Evolutionary conservation across 2,329 filamentous ascomycete genomes (phyloP).

Genomic region (Hymenotorrendiella dingleyae): DNA sequence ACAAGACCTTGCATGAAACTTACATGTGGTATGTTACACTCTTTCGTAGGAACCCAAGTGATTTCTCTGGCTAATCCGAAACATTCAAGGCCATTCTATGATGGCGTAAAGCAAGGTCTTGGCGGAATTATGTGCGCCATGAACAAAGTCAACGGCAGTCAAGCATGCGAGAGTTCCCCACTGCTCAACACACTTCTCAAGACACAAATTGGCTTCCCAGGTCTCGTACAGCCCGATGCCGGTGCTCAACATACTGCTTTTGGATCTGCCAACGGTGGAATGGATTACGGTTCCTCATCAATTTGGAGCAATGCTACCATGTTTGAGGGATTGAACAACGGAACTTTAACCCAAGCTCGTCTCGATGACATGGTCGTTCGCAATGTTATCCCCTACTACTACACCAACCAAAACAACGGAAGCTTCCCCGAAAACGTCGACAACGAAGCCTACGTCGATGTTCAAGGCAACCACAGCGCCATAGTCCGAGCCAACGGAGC

Average conservation of each 20-base stretch:
- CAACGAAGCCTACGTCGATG: constrained; percentile 63
- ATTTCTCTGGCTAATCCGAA: neutral
- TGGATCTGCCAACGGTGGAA: constrained; percentile 26
- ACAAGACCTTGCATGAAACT: constrained; percentile 66
- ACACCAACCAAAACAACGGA: constrained; percentile 48
- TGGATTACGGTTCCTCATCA: constrained; percentile 15
- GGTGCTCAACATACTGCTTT: constrained; percentile 18
- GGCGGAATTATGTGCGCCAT: constrained; percentile 16
- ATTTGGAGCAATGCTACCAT: constrained; percentile 52
- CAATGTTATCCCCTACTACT: constrained; percentile 61
- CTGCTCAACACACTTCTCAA: constrained; percentile 24
- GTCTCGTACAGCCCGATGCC: constrained; percentile 21
- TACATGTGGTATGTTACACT: constrained; percentile 76
- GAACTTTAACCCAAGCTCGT: constrained; percentile 50
- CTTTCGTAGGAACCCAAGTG: constrained; percentile 47
- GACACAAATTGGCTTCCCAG: constrained; percentile 27
- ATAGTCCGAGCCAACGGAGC: constrained; percentile 50
- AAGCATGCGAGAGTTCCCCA: constrained; percentile 27
- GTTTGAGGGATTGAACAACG: constrained; percentile 65
- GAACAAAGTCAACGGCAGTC: constrained; percentile 29
- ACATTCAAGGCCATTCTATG: constrained; percentile 3
- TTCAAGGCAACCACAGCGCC: constrained; percentile 53
- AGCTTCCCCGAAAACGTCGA: constrained; percentile 64
- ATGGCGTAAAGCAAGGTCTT: constrained; percentile 12
- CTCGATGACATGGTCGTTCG: constrained; percentile 61